Percentiles rank a stretch among this genome's conserved stretches.
These are phyloP conservation scores for Vitis hybrid DNA, from an alignment of 177 flowering plant species.

Conservation along the genomic window DNA sequence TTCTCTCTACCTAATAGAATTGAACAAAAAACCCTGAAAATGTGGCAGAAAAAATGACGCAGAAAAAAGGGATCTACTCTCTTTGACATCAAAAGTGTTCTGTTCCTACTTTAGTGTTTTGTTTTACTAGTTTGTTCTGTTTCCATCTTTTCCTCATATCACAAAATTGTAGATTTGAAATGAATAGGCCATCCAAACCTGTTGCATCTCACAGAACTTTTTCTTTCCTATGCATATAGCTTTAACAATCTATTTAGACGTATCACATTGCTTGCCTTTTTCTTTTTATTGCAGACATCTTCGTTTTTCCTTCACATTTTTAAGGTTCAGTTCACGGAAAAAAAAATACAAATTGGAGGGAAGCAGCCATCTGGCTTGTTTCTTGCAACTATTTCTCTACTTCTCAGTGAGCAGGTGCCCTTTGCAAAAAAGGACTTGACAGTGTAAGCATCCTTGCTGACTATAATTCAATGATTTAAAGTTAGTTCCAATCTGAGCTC, in stretches of 20 bases:
- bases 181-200: no score
- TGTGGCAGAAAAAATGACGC: no score
- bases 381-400: slow-evolving; percentile 63
- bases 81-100: no score
- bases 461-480: neutral
- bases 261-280: neutral
- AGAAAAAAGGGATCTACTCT: no score
- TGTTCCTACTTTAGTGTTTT: no score
- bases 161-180: no score
- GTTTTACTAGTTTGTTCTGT: no score
- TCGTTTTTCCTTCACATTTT: slow-evolving; percentile 80
- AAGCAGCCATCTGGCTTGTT: slow-evolving; percentile 78
- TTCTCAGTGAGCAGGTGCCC: slow-evolving; percentile 81
- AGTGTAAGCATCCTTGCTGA: slow-evolving; percentile 48
- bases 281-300: slow-evolving; percentile 71
- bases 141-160: no score
- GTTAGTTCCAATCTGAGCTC: neutral
- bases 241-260: neutral
- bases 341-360: slow-evolving; percentile 73
- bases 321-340: slow-evolving; percentile 75
- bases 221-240: neutral
- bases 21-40: no score
- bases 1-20: neutral
- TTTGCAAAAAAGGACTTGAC: slow-evolving; percentile 58
- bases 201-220: neutral